phyloP scores from a whole-genome alignment of 2,329 filamentous ascomycete species.

The Colletotrichum sojae region DNA sequence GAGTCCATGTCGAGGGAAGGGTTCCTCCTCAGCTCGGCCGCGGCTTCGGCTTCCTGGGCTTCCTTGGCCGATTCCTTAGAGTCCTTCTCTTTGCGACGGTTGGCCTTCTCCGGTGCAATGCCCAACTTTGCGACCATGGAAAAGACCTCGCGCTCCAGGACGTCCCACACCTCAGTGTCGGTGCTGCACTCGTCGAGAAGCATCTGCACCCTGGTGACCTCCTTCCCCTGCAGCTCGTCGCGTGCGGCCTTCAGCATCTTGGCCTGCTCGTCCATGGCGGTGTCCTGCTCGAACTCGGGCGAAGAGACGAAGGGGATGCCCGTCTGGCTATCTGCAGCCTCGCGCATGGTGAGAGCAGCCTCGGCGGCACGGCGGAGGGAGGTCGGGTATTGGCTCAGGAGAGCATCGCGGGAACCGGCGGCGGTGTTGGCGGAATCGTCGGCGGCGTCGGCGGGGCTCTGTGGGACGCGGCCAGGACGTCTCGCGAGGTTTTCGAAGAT shows the following conservation, averaged over 20 bases:
- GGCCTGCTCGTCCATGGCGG: constrained; percentile 46
- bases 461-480: constrained; percentile 40
- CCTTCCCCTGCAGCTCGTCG: constrained; percentile 48
- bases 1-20: constrained; percentile 63
- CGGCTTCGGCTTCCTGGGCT: constrained; percentile 14
- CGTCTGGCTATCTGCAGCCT: constrained; percentile 41
- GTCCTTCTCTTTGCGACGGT: constrained; percentile 32
- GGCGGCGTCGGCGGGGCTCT: neutral
- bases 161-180: constrained; percentile 76
- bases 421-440: constrained; percentile 43
- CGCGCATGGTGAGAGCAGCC: constrained; percentile 55
- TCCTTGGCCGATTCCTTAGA: neutral
- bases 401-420: constrained; percentile 51
- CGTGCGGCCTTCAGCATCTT: constrained; percentile 58
- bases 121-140: constrained; percentile 69
- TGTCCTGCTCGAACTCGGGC: constrained; percentile 13
- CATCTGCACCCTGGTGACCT: constrained; percentile 66
- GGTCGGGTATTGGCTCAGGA: constrained; percentile 55
- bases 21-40: constrained; percentile 31
- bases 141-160: constrained; percentile 78
- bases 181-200: constrained; percentile 69
- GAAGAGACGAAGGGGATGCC: constrained; percentile 1
- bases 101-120: constrained; percentile 52
- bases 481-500: constrained; percentile 63
- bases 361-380: constrained; percentile 58